Base-by-base conservation (phyloP, 257 asterid genomes). In the Capsicum pubescens region DNA sequence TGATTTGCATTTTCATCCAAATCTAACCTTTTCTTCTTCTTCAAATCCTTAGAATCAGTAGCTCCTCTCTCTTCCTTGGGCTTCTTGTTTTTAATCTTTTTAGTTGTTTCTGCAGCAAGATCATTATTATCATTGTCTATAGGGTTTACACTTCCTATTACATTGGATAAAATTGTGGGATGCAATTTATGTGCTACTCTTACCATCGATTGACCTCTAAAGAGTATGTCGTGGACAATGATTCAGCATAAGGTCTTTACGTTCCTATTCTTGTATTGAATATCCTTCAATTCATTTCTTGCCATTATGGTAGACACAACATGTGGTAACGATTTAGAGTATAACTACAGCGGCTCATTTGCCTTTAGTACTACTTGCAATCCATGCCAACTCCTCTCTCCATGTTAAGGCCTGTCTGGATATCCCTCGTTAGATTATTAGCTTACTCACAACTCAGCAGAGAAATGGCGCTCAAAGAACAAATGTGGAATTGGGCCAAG, bases 1-100 rank as follows among this genome's bases (percentile, higher is more conserved):
- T 89, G 85, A 66, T 77, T 83, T 67, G 87, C 92, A 74, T 81
- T 88, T 87, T 90, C 98, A 87, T 89, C 90, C 36, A 86, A 19
- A 64, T 61, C 85, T 81, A 84, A 79, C 85, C 91, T 86, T 91
- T 93, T 95, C 82, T 97, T 91, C 89, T 95, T 95, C 90, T 94
- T 94, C 63, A 91, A 88, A 74, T 87, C 87, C 87, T 91, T 87
- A 70, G 88, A 79, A 61, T 90, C 90, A 46, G 80, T 46, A 85
- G 63, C 87, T 59, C 80, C 92, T 84, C 70, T 84, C 55, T 87
- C 94, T 67, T 88, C 88, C 79, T 84, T 90, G 67, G 78, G 74
- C 81, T 86, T 86, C 87, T 87, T 89, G 84, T 82, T 85, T 80
- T 84, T 88, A 83, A 66, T 87, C 50, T 89, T 88, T 82, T 84